These are phyloP conservation scores for Xylaria arbuscula DNA, from an alignment of 2,329 filamentous ascomycete genomes.

Conservation along the genomic window DNA sequence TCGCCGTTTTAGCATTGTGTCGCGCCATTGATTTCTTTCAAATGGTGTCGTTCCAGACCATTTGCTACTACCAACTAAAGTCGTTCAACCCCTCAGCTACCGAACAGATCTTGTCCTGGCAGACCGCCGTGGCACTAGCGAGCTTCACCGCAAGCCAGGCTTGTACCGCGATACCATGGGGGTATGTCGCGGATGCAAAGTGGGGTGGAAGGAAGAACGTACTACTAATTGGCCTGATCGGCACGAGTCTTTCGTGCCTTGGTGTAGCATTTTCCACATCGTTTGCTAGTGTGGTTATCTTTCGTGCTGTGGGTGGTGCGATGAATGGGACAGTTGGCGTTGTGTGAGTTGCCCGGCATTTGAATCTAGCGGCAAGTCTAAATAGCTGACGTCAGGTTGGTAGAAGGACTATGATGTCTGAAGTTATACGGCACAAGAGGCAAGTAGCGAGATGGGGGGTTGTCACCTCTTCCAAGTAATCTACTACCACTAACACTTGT, in stretches of 20 bases:
- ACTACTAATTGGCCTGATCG: neutral
- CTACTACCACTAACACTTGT: neutral
- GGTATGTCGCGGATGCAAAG: constrained; percentile 11
- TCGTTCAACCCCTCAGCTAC: constrained; percentile 2
- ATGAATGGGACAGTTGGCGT: constrained; percentile 11
- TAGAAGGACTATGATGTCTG: constrained; percentile 12
- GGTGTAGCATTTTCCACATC: constrained; percentile 8
- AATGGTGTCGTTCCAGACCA: constrained; percentile 12
- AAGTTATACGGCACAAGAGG: constrained; percentile 8
- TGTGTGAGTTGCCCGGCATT: neutral
- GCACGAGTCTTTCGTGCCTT: constrained; percentile 1
- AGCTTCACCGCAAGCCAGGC: constrained; percentile 6
- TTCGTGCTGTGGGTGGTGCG: neutral
- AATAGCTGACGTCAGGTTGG: neutral
- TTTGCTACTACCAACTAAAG: constrained; percentile 11
- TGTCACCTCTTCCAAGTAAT: neutral
- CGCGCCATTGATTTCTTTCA: constrained; percentile 4
- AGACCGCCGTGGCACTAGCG: neutral
- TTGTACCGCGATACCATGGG: constrained; percentile 14
- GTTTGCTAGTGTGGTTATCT: constrained; percentile 2
- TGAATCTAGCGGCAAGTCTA: neutral
- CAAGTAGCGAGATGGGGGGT: neutral
- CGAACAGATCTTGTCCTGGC: constrained; percentile 8
- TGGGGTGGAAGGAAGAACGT: constrained; percentile 11
- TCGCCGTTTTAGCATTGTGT: constrained; percentile 3